Evolutionary conservation across 495 filamentous ascomycete species (phyloP).

Genomic region (Penicillium manginii): DNA sequence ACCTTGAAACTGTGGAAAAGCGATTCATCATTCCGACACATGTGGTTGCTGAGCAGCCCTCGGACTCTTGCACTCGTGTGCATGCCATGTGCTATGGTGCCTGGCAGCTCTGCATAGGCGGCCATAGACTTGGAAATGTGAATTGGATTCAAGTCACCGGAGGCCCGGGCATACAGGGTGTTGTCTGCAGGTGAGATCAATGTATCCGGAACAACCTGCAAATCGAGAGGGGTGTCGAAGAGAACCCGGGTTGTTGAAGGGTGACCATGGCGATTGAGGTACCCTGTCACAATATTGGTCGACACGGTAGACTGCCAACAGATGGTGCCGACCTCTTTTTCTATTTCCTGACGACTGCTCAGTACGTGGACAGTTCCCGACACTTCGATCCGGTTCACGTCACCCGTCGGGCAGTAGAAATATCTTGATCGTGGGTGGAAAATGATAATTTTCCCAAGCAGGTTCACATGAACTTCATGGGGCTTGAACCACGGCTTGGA

Average conservation of each 20-base stretch:
- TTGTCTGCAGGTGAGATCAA: no score
- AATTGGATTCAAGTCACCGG: slow-evolving; percentile 97
- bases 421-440: slow-evolving; percentile 93
- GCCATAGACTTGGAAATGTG: slow-evolving; percentile 98
- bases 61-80: slow-evolving; percentile 96
- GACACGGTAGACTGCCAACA: no score
- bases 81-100: slow-evolving; percentile 99
- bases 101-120: slow-evolving; percentile 89
- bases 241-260: slow-evolving; percentile 83
- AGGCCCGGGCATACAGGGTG: slow-evolving; percentile 89
- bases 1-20: slow-evolving; percentile 96
- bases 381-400: no score
- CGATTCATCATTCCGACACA: no score
- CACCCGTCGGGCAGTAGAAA: slow-evolving; percentile 93
- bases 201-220: slow-evolving; percentile 85
- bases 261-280: no score
- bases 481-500: slow-evolving; percentile 98
- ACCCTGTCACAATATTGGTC: no score
- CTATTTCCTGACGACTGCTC: no score
- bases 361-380: no score
- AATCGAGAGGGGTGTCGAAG: slow-evolving; percentile 95
- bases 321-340: no score
- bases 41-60: slow-evolving; percentile 99
- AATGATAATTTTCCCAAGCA: slow-evolving; percentile 88
- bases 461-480: slow-evolving; percentile 76